Evolutionary conservation across 176 grass and related monocot species (phyloP), one percentile per base, ranked within the genome.

Genomic region (Oryza brachyantha): DNA sequence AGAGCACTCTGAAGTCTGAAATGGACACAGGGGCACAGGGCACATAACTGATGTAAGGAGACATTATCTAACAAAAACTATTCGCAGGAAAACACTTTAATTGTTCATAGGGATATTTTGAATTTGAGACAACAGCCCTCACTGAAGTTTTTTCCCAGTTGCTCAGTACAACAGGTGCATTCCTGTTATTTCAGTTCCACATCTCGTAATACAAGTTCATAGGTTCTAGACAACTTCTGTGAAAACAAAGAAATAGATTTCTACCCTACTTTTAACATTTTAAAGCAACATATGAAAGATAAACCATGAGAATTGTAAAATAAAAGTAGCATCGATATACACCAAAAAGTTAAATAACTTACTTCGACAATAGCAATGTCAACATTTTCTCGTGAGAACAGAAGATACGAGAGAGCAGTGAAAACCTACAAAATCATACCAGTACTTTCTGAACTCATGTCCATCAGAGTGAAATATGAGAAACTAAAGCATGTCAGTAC

Each of bases 291-390:
- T 61, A 72, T 60, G 42, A 62, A 62, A 60, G 29, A 54, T 4
- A 70, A 70, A 63, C 7, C 25, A 9, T 78, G 52, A 31, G 74
- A 52, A 42, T 22, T 4, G 71, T 9, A 73, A 17, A 68, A 69
- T 19, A 68, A 19, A 69, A 63, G 31, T 22, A 78, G 16, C 28
- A 65, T 14, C 76, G 59, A 3, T 29, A 68, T 64, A n/a, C 16
- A 77, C 26, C 11, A 70, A 64, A 31, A 61, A 60, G 37, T 61
- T 70, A 50, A 5, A 63, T 14, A 64, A 86, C 84, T 97, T 90
- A 97, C 94, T 94, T 97, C 94, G 4, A 97, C 62, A 13, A 97
- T 74, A 29, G 91, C 92, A 78, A 98, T 80, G 22, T 94, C 90
- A 77, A 98, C 87, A 80, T 76, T 90, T 84, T 92, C 80, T 86